Conservation (phyloP, 768 basidiomycete species). For the Amanita rimosa region DNA sequence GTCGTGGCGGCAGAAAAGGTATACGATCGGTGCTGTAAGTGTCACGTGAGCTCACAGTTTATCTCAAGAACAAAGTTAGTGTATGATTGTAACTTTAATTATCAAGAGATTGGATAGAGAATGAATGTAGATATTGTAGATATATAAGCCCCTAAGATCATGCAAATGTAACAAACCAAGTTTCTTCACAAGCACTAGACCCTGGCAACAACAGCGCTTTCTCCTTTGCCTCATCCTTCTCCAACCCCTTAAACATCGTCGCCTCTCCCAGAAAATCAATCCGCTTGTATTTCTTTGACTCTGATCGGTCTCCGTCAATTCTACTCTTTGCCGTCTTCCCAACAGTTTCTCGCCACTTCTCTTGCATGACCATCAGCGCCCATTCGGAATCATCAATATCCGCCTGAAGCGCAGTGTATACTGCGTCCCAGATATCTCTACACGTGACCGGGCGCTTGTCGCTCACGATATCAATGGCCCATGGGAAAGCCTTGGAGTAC, state of each 20-base stretch:
- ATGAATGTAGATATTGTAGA: too few species aligned
- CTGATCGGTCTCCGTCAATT: slow-evolving; percentile 21
- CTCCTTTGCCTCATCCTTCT: slow-evolving; percentile 45
- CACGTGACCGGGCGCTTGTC: slow-evolving; percentile 31
- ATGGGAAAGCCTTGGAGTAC: slow-evolving; percentile 53
- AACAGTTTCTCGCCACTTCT: slow-evolving; percentile 29
- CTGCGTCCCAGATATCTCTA: slow-evolving; percentile 41
- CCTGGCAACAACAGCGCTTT: slow-evolving; percentile 41
- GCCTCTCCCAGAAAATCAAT: slow-evolving; percentile 55
- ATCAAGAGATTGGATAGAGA: too few species aligned
- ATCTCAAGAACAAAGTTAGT: too few species aligned
- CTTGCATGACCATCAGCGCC: slow-evolving; percentile 38
- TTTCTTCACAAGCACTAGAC: slow-evolving; percentile 29
- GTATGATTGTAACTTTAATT: not conserved
- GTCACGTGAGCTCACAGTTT: not conserved
- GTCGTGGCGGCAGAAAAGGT: slow-evolving; percentile 12
- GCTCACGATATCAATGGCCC: slow-evolving; percentile 45
- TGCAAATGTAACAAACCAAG: slow-evolving; percentile 40
- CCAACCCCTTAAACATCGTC: slow-evolving; percentile 51
- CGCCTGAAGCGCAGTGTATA: slow-evolving; percentile 39
- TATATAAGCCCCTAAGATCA: not conserved
- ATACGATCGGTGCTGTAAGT: too few species aligned
- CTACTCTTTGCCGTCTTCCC: slow-evolving; percentile 43
- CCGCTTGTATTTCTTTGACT: slow-evolving; percentile 27
- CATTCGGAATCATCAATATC: slow-evolving; percentile 57